Base-by-base conservation (phyloP, 139 green algal species). In the Chlamydomonas sphaeroides region DNA sequence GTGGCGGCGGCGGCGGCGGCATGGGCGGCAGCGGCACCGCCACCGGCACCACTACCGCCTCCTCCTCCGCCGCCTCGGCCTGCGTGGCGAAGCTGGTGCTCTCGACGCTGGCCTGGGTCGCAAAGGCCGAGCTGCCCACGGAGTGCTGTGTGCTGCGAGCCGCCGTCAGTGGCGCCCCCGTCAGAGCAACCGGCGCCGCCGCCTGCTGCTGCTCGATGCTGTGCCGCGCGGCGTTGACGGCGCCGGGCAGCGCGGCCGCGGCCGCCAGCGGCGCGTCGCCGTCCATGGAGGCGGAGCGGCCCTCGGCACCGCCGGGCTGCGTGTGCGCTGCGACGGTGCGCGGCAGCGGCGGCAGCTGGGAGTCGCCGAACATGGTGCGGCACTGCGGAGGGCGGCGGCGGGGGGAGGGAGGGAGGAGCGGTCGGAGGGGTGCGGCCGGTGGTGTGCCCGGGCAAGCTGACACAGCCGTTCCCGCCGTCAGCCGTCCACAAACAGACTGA, bases 281-380 rank as follows among this genome's bases (percentile, higher is more conserved):
- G 21, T 62, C 56, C n/a, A n/a, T n/a, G n/a, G n/a, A n/a, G n/a
- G n/a, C n/a, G n/a, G n/a, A n/a, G n/a, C n/a, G n/a, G n/a, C n/a
- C n/a, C 21, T 45, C 68, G 15, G 25, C 21, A 36, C 33, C 45
- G 33, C 38, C 59, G 32, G 77, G 77, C 51, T 84, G 77, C 35
- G 77, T 84, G 49, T 35, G 15, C 0, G 77, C 49, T 2, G 77
- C 77, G 4, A 84, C 65, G 61, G 75, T 65, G 23, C 25, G 66
- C 14, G 80, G 80, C 49, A 89, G 59, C 18, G 84, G 79, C 39
- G 84, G 84, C 45, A 83, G 72, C 41, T 68, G 61, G 41, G 39
- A 79, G 41, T 89, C 80, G 0, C 83, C 83, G 26, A 84, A 75
- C 32, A 69, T 79, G 57, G 75, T 8, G 30, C 76, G 84, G 45